phyloP scores from a whole-genome alignment of 2,329 filamentous ascomycete species.

The Ceratocystis alfenasii region DNA sequence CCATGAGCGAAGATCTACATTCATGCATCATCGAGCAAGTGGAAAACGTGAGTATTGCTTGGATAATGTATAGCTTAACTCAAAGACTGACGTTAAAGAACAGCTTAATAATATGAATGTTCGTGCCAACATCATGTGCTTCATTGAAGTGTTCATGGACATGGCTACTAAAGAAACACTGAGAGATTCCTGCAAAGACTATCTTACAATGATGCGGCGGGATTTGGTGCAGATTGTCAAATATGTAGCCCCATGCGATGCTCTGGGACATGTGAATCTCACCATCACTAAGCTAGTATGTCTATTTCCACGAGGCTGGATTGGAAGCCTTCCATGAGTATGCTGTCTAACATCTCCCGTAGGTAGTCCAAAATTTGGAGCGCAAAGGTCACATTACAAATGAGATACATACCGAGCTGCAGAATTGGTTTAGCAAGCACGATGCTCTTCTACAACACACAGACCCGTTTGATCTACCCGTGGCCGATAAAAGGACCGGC shows the following conservation, averaged over 20 bases:
- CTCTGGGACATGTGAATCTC: slow-evolving; percentile 82
- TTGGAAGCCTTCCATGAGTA: neutral
- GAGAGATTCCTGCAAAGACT: slow-evolving; percentile 37
- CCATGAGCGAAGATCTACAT: slow-evolving; percentile 94
- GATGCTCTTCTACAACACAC: slow-evolving; percentile 40
- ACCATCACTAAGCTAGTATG: slow-evolving; percentile 76
- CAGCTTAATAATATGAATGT: slow-evolving; percentile 84
- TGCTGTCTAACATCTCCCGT: neutral
- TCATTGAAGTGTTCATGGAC: slow-evolving; percentile 90
- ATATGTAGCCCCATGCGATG: slow-evolving; percentile 75
- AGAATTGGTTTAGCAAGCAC: slow-evolving; percentile 69
- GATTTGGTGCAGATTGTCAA: slow-evolving; percentile 89
- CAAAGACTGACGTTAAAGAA: neutral
- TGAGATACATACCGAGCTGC: slow-evolving; percentile 66
- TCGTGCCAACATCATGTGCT: slow-evolving; percentile 97
- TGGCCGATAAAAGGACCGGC: neutral
- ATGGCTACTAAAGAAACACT: slow-evolving; percentile 61
- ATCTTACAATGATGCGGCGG: slow-evolving; percentile 86
- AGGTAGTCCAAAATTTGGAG: slow-evolving; percentile 59
- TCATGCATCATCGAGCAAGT: slow-evolving; percentile 95
- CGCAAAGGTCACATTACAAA: slow-evolving; percentile 59
- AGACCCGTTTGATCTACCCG: slow-evolving; percentile 13
- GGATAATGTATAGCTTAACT: neutral
- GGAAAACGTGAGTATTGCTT: slow-evolving; percentile 50
- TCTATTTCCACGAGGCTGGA: neutral